Conservation (phyloP, 1,284 basidiomycete genomes). For the Schizophyllum commune region DNA sequence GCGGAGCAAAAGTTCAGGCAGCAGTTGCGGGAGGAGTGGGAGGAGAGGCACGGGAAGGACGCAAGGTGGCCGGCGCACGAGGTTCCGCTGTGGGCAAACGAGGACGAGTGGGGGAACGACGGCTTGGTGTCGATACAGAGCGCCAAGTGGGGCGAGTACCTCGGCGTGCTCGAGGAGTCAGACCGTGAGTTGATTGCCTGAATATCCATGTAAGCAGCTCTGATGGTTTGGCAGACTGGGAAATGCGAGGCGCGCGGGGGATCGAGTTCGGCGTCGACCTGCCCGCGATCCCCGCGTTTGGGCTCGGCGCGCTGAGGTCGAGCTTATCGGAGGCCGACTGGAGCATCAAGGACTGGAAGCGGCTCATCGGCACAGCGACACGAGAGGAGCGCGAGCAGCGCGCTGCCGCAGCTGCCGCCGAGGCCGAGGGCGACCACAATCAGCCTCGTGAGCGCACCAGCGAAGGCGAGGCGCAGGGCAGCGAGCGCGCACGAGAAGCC, state of each 20-base stretch:
- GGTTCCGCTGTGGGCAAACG: conserved; percentile 34
- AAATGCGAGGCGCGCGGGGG: conserved; percentile 78
- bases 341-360: conserved; percentile 54
- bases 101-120: conserved; percentile 84
- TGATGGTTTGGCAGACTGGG: conserved; percentile 62
- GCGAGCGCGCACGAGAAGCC: conserved; percentile 14
- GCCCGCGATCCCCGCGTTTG: conserved; percentile 38
- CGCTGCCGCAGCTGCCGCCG: conserved; percentile 9
- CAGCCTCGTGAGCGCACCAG: conserved; percentile 1
- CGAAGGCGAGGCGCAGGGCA: conserved; percentile 10
- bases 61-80: conserved; percentile 4
- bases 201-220: background rate
- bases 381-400: conserved; percentile 36
- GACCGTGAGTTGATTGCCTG: conserved; percentile 51
- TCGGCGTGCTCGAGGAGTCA: conserved; percentile 84
- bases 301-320: conserved; percentile 20
- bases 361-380: conserved; percentile 52
- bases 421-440: conserved; percentile 3
- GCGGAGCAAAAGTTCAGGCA: conserved; percentile 50
- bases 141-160: conserved; percentile 89
- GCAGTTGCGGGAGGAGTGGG: conserved; percentile 25
- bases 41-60: conserved; percentile 14
- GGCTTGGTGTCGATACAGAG: conserved; percentile 87
- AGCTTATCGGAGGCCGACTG: conserved; percentile 36
- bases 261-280: conserved; percentile 58